Conservation (phyloP, 495 filamentous ascomycete genomes). For the Talaromyces nanjingensis region DNA sequence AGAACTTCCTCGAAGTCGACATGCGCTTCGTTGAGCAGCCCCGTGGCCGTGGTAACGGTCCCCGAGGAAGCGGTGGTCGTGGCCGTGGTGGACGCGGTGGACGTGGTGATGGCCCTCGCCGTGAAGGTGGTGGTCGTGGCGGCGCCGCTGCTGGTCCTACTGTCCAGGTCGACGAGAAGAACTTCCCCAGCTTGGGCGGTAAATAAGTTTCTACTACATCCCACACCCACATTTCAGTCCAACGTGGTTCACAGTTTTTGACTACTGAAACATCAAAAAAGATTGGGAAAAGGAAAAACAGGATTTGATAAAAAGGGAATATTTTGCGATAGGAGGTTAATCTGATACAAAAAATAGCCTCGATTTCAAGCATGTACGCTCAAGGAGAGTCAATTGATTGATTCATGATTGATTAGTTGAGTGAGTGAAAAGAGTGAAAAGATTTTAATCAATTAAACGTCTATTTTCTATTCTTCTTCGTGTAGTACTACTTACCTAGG, state of each 20-base stretch:
- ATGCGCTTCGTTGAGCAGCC: slow-evolving; percentile 63
- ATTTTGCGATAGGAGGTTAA: neutral
- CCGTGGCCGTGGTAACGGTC: slow-evolving; percentile 35
- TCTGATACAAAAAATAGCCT: neutral
- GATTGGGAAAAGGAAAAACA: neutral
- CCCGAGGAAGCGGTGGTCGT: slow-evolving; percentile 28
- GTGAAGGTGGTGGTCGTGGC: slow-evolving; percentile 31
- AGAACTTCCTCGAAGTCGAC: slow-evolving; percentile 83
- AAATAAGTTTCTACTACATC: slow-evolving; percentile 23
- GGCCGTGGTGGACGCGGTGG: slow-evolving; percentile 48
- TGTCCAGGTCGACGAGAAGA: slow-evolving; percentile 40
- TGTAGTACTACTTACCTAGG: neutral
- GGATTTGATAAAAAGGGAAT: neutral
- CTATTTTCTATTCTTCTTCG: neutral
- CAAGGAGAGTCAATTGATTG: slow-evolving; percentile 3
- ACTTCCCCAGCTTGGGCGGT: slow-evolving; percentile 44
- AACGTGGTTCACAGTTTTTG: neutral
- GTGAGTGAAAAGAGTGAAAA: neutral
- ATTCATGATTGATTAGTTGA: slow-evolving; percentile 2
- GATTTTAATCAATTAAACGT: neutral
- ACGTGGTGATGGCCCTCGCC: slow-evolving; percentile 37
- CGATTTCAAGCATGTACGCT: neutral
- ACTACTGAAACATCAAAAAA: neutral
- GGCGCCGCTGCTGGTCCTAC: slow-evolving; percentile 22
- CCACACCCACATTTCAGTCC: neutral